Evolutionary conservation across 768 basidiomycete genomes (phyloP), one percentile per base, ranked within the genome.

Genomic region (Mrakia gelida): DNA sequence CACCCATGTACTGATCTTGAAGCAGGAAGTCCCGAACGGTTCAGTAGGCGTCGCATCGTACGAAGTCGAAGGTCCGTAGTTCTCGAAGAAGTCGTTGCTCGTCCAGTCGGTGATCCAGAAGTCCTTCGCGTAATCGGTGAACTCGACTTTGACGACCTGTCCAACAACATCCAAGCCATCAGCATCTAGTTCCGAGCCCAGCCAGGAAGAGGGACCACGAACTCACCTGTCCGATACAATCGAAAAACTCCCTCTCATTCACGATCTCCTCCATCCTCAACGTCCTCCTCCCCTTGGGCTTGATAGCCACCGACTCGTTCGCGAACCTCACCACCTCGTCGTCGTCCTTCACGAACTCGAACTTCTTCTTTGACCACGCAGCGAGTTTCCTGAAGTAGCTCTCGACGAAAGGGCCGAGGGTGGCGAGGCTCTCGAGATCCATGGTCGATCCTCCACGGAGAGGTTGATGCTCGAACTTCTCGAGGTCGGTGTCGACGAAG

Each of bases 191-290:
- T 18, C 21, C 30, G 30, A 23, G 45, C 45, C 2, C 32, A 23
- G 23, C 16, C 23, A 41, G 41, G 23, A 6, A 26, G 34, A 26
- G 2, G n/a, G 3, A 41, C 1, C 41, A n/a, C n/a, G 26, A 11
- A 45, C 67, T 70, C 38, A 70, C 67, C 67, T 70, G 67, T 18
- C 34, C 67, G 23, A 70, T 41, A 18, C 15, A 41, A 16, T 70
- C 67, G 38, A 70, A 70, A 38, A 70, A 70, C 26, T 70, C 67
- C 26, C 67, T 34, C 67, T 70, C 67, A 6, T 70, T 10, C 67
- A 13, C 10, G 26, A 70, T 41, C 38, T 70, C 67, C 26, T 70
- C 67, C 21, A 70, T 10, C 26, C 67, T 34, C 18, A 70, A 23
- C 67, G 67, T 70, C 38, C 67, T 70, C 67, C 67, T 70, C 26